A percentile compares a stretch with the other conserved stretches of the same genome.
phyloP scores from a whole-genome alignment of 1,139 yeast genomes.

The Ogataea hybrid region DNA sequence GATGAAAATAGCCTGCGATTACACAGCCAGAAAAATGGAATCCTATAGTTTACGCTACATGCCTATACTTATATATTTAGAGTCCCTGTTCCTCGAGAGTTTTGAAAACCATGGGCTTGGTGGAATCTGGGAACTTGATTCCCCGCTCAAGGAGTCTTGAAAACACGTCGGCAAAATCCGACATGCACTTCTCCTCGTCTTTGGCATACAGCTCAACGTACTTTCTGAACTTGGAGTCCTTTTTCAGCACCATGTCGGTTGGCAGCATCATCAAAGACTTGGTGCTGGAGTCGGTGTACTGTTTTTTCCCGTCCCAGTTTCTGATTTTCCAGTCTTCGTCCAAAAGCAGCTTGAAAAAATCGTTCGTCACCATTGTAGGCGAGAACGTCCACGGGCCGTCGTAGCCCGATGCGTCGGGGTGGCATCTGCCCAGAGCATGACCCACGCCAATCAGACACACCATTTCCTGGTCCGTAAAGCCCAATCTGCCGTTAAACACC shows the following conservation, averaged over 20 bases:
- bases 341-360: constrained; percentile 70
- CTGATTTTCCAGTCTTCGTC: constrained; percentile 74
- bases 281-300: constrained; percentile 71
- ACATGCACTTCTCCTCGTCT: constrained; percentile 49
- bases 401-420: constrained; percentile 63
- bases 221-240: constrained; percentile 45
- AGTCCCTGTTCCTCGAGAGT: constrained; percentile 65
- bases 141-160: constrained; percentile 61
- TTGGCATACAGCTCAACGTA: constrained; percentile 56
- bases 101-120: constrained; percentile 52
- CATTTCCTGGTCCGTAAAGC: constrained; percentile 78
- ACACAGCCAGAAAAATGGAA: too few species aligned
- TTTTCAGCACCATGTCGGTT: constrained; percentile 55
- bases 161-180: constrained; percentile 54
- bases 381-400: constrained; percentile 97
- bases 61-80: not conserved
- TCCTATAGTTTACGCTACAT: too few species aligned
- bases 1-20: not conserved
- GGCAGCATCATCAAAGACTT: constrained; percentile 70
- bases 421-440: constrained; percentile 82
- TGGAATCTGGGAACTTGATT: constrained; percentile 46
- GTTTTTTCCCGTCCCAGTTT: constrained; percentile 74
- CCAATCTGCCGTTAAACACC: constrained; percentile 64
- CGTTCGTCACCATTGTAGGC: constrained; percentile 80
- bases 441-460: constrained; percentile 83